Evolutionary conservation across 768 basidiomycete species (phyloP), one percentile per base, ranked within the genome.

Genomic region (Termitomyces sp.): DNA sequence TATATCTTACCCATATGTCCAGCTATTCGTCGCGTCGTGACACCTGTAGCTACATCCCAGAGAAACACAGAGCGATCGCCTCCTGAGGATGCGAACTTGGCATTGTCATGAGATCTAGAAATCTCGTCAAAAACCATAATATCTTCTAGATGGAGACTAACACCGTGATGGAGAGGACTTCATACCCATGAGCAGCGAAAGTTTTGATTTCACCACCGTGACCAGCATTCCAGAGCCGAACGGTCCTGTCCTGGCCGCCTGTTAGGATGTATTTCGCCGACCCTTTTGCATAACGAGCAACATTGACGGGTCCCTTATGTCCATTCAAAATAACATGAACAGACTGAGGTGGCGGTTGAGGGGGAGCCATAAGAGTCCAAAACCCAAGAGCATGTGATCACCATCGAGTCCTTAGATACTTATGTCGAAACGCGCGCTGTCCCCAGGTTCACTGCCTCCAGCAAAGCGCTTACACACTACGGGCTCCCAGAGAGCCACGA

Each of bases 1-100:
- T 94, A 87, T 50, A 98, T 89, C 68, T 93, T 94, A 18, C 92
- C 84, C 79, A 92, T 83, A 70, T 99, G 97, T 0, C 94, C 97
- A 18, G 90, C 73, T 59, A 97, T 78, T 55, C 95, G 80, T 41
- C 94, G 80, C 42, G 87, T 86, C 1, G 95, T 93, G 46, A 84
- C 81, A 13, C 92, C 96, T 33, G 89, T 84, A 18, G 88, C 83
- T 10, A 99, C 97, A 68, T 99, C 97, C 96, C 96, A 98, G 24
- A 97, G 72, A 64, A 97, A 97, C 1, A 97, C 86, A 51, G 87
- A 86, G 61, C 92, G 85, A 71, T 99, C 96, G 6, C 96, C 96
- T 33, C 96, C 96, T 24, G 88, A 92, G 3, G 92, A 95, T 15
- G 88, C 94, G 65, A 99, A 94, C 66, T 89, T 88, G 29, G 89